phyloP scores from a whole-genome alignment of 2,329 filamentous ascomycete species.

The Venturia asperata region DNA sequence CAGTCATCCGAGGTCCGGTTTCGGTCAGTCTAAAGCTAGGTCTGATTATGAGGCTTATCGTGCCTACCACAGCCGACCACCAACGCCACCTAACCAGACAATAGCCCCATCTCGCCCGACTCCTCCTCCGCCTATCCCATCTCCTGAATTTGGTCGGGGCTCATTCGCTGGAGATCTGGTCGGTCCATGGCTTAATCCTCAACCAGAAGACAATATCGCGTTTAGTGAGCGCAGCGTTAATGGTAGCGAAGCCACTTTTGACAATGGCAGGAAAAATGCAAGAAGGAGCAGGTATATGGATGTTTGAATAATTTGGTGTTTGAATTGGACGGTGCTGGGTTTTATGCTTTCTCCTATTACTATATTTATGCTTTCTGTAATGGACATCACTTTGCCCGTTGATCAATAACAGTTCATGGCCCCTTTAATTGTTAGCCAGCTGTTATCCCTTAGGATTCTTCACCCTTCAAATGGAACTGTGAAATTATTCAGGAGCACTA shows the following conservation, averaged over 20 bases:
- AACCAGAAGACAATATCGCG: constrained; percentile 2
- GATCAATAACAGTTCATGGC: neutral
- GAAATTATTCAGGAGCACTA: too few species aligned
- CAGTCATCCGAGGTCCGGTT: neutral
- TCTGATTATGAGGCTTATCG: constrained; percentile 12
- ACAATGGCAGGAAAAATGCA: neutral
- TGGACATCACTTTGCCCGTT: neutral
- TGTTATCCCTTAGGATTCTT: too few species aligned
- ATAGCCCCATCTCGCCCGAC: neutral
- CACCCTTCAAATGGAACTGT: too few species aligned
- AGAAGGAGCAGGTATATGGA: neutral
- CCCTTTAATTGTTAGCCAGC: too few species aligned
- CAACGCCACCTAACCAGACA: neutral
- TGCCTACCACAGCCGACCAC: constrained; percentile 14
- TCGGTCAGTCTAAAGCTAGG: neutral
- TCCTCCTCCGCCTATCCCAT: neutral
- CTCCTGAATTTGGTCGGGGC: neutral
- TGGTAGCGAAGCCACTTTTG: neutral
- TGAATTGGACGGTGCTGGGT: neutral
- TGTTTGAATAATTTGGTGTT: neutral
- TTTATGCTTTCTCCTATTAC: neutral
- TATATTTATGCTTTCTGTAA: neutral
- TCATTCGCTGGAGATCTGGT: constrained; percentile 1
- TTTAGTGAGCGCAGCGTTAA: constrained; percentile 7
- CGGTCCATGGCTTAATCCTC: constrained; percentile 4